Percentiles rank a stretch among this genome's conserved stretches.
Evolutionary conservation across 805 yeast genomes (phyloP).

Genomic region (Cyberlindnera euphorbiae): DNA sequence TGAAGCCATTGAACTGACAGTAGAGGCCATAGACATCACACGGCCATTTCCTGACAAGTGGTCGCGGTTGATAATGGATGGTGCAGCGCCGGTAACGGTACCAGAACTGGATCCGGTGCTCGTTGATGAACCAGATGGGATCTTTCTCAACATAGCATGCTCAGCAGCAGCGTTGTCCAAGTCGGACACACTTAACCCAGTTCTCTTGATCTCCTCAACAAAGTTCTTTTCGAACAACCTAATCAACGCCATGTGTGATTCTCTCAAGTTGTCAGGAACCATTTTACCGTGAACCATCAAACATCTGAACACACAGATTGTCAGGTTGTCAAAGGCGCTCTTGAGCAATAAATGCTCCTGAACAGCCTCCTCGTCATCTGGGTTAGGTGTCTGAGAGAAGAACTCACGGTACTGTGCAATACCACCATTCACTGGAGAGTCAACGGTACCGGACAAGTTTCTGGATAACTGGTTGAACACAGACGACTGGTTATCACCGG

Average conservation of each 20-base stretch:
- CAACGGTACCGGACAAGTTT: constrained; percentile 78
- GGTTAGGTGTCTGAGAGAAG: constrained; percentile 37
- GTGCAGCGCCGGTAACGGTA: background rate
- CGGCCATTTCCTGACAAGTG: too few species aligned
- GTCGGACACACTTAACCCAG: constrained; percentile 27
- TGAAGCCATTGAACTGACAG: constrained; percentile 5
- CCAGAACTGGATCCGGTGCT: constrained; percentile 3
- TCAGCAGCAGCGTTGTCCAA: constrained; percentile 20
- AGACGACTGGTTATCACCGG: constrained; percentile 42
- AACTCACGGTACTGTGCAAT: constrained; percentile 77
- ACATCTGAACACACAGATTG: constrained; percentile 59
- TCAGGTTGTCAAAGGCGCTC: constrained; percentile 60
- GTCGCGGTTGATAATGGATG: too few species aligned
- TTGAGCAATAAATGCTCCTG: constrained; percentile 28
- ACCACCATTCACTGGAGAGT: constrained; percentile 91
- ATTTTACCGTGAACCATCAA: constrained; percentile 64
- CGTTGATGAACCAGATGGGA: constrained; percentile 16
- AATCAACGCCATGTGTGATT: constrained; percentile 62
- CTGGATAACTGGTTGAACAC: constrained; percentile 63
- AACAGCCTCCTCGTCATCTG: constrained; percentile 22
- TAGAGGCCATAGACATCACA: constrained; percentile 9
- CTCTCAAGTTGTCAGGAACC: constrained; percentile 49
- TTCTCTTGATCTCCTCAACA: constrained; percentile 49
- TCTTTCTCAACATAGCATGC: constrained; percentile 15
- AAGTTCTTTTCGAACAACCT: constrained; percentile 65